Evolutionary conservation across 176 grass and related monocot species (phyloP).

Genomic region (Aechmea fasciata): DNA sequence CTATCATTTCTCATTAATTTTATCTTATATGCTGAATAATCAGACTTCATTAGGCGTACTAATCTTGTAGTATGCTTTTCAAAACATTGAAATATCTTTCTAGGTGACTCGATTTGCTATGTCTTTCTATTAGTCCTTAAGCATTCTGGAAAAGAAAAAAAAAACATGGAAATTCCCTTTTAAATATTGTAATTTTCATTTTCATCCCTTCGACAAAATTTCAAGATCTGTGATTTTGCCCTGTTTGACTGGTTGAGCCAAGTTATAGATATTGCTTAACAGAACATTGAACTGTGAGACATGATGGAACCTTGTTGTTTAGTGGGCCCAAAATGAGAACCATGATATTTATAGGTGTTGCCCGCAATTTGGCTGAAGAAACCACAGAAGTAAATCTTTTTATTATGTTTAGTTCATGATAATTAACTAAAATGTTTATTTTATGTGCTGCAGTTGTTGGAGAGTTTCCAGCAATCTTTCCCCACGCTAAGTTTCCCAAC

Average conservation of each 20-base stretch:
- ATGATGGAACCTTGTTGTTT: too few species aligned
- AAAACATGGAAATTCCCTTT: too few species aligned
- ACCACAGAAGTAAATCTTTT: neutral
- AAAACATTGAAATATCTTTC: neutral
- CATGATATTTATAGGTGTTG: too few species aligned
- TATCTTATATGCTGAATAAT: neutral
- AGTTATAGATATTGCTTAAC: too few species aligned
- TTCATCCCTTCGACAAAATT: neutral
- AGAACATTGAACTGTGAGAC: too few species aligned
- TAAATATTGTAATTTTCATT: neutral
- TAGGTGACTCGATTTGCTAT: neutral
- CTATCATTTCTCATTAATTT: neutral
- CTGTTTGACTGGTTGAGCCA: too few species aligned
- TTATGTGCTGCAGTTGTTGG: slow-evolving; percentile 66
- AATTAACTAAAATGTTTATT: slow-evolving; percentile 1
- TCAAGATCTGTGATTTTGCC: too few species aligned
- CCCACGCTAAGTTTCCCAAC: slow-evolving; percentile 54
- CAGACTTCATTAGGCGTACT: neutral
- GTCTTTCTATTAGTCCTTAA: neutral
- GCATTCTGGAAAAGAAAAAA: too few species aligned
- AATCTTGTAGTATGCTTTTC: neutral
- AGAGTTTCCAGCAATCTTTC: slow-evolving; percentile 68
- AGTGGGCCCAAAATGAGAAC: too few species aligned
- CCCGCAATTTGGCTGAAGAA: too few species aligned
- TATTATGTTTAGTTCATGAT: neutral